Conservation (phyloP, 306 rosid genomes). For the Glycine tomentella region DNA sequence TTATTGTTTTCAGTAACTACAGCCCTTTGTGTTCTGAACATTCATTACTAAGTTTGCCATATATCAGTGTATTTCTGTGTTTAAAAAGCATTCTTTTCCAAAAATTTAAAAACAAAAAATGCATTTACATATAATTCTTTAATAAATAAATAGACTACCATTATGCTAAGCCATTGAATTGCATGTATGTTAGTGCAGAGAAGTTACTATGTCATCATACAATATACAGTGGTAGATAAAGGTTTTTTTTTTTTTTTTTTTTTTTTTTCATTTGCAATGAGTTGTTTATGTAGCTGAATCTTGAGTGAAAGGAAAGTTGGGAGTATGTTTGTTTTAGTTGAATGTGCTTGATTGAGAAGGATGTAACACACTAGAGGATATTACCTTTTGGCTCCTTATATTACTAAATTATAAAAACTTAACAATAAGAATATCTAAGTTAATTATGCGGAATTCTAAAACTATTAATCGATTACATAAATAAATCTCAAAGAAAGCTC, state of each 20-base stretch:
- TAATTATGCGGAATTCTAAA: too few relatives aligned
- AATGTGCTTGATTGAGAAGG: neutral
- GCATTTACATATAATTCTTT: constrained; percentile 3
- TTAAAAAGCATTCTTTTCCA: constrained; percentile 9
- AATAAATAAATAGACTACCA: constrained; percentile 3
- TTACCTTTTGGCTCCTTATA: too few relatives aligned
- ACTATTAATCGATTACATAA: too few relatives aligned
- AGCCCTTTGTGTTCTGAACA: neutral
- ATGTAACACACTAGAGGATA: too few relatives aligned
- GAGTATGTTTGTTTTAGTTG: neutral
- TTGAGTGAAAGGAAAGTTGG: neutral
- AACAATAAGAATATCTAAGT: too few relatives aligned
- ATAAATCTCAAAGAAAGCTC: too few relatives aligned
- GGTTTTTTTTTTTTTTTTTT: neutral
- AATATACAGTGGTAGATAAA: neutral
- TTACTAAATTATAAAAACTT: too few relatives aligned
- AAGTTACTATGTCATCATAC: neutral
- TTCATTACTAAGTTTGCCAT: neutral
- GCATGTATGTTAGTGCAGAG: neutral
- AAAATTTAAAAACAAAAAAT: neutral
- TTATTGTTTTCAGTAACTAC: neutral
- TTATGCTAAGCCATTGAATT: neutral
- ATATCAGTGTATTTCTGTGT: neutral
- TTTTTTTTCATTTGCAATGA: neutral
- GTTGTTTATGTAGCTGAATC: neutral